Evolutionary conservation across 176 grass and related monocot genomes (phyloP).

Genomic region (bread wheat (Triticum aestivum)): IWGSC_CS_RefSeq_v2.1 NC_057808.1:344050429-344050928

Average conservation of each 20-base stretch:
- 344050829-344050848: not conserved
- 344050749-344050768: not conserved
- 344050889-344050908: not conserved
- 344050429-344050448: not conserved
- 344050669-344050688: not conserved
- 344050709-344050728: not conserved
- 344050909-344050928: not conserved
- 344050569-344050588: conserved; percentile 1
- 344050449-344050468: not conserved
- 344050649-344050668: not conserved
- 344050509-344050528: not conserved
- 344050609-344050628: not conserved
- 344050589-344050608: not conserved
- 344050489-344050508: not conserved
- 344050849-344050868: not conserved
- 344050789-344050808: not conserved
- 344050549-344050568: not conserved
- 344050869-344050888: not conserved
- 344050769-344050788: conserved; percentile 3
- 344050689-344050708: not conserved
- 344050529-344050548: not conserved
- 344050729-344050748: not conserved
- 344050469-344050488: not conserved
- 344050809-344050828: not conserved
- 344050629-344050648: not conserved